A percentile compares a stretch with the other conserved stretches of the same genome.
Conservation (phyloP, 352 stramenopile genomes). For the Phytophthora tubulina region DNA sequence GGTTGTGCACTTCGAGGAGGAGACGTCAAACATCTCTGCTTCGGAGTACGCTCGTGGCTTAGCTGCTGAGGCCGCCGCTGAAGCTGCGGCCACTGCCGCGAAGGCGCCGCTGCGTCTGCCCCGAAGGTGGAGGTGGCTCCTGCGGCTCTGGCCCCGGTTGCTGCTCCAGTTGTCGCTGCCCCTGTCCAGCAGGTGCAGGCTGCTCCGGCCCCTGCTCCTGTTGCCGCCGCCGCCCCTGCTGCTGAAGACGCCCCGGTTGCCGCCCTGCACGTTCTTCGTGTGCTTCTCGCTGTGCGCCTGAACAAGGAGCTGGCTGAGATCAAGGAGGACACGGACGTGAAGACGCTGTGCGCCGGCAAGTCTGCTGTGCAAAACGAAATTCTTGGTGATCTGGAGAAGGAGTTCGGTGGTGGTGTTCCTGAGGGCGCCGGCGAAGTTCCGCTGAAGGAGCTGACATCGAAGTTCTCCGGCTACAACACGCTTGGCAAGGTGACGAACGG, state of each 20-base stretch:
- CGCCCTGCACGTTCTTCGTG: constrained; percentile 74
- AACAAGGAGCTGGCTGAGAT: constrained; percentile 83
- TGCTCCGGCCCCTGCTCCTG: constrained; percentile 43
- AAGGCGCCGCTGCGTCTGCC: constrained; percentile 56
- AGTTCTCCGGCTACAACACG: constrained; percentile 74
- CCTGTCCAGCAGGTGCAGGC: constrained; percentile 47
- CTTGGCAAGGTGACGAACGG: constrained; percentile 75
- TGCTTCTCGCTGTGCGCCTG: constrained; percentile 76
- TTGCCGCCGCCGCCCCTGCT: constrained; percentile 51
- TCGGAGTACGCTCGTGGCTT: constrained; percentile 64
- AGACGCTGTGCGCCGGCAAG: constrained; percentile 85
- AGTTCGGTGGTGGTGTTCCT: constrained; percentile 77
- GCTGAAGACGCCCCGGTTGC: constrained; percentile 68
- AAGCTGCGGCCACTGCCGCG: constrained; percentile 29
- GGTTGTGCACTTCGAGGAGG: constrained; percentile 78
- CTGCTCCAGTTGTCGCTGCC: constrained; percentile 25
- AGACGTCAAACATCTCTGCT: constrained; percentile 69
- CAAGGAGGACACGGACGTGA: constrained; percentile 76
- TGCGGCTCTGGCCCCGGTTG: constrained; percentile 29
- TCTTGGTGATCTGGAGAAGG: constrained; percentile 87
- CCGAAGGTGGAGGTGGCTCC: constrained; percentile 40
- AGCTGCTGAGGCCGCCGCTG: constrained; percentile 24
- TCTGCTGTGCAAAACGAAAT: constrained; percentile 92
- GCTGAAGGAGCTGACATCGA: constrained; percentile 74
- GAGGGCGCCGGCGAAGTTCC: constrained; percentile 81